These are phyloP conservation scores for Lenzites betulinus DNA, from an alignment of 768 basidiomycete genomes.

Conservation along the genomic window DNA sequence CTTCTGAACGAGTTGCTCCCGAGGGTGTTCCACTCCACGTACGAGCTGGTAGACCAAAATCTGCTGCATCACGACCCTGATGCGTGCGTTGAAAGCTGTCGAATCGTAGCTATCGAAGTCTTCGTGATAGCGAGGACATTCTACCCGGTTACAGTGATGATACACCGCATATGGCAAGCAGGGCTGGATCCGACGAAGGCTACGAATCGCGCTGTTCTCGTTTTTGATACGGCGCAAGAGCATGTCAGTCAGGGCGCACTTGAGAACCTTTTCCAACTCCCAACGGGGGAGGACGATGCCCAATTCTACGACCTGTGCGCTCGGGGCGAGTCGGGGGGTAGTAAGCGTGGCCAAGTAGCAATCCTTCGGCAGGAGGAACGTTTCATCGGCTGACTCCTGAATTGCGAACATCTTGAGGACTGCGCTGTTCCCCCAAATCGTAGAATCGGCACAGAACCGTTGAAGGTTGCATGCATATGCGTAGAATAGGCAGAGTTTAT, in stretches of 20 bases:
- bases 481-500: background rate
- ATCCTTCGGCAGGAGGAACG: conserved; percentile 30
- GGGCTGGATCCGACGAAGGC: conserved; percentile 37
- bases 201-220: conserved; percentile 38
- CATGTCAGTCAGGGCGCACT: conserved; percentile 27
- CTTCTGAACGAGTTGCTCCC: conserved; percentile 2
- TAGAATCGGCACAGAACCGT: background rate
- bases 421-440: background rate
- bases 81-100: conserved; percentile 43
- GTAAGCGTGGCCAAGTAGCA: conserved; percentile 29
- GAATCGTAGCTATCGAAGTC: conserved; percentile 26
- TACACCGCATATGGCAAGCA: conserved; percentile 35
- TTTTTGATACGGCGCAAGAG: conserved; percentile 33
- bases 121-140: conserved; percentile 44
- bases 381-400: conserved; percentile 29
- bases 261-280: conserved; percentile 30
- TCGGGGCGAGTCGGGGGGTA: background rate
- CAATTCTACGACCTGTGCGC: background rate
- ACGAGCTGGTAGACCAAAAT: conserved; percentile 47
- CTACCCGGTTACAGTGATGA: conserved; percentile 21
- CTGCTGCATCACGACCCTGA: conserved; percentile 50
- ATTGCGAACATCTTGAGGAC: conserved; percentile 41
- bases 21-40: conserved; percentile 8
- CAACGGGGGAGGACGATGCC: conserved; percentile 10
- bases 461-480: background rate